Evolutionary conservation across 2,329 filamentous ascomycete species (phyloP), one percentile per base, ranked within the genome.

Genomic region (Penicillium brevicompactum): DNA sequence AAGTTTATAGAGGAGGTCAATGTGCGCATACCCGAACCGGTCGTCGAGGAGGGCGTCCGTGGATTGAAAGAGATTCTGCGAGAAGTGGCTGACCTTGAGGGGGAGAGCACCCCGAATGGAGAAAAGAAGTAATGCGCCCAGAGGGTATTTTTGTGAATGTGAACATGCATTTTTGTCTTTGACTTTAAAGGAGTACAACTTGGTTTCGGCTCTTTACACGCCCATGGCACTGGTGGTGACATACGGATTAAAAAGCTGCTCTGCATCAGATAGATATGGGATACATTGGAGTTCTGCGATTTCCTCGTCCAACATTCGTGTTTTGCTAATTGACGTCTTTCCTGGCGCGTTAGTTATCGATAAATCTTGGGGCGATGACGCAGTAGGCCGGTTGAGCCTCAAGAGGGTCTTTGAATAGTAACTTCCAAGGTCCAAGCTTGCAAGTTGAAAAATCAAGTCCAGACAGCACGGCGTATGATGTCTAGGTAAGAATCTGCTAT

Each of bases 41-140:
- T 80, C 5, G 76, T 84, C 24, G 73, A 76, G 30, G 78, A 79
- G 53, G 82, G 81, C 0, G 76, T 81, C 7, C 77, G 75, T 54
- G 77, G 78, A 16, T 71, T 86, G 38, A 79, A 78, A 65, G 79
- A 76, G 53, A 80, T 82, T 59, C 65, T 86, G 62, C 74, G 81
- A 53, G 76, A 77, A 59, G 76, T 83, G 22, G 78, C 80, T 44
- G 78, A 76, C 18, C 63, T 79, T 16, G 74, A 77, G 51, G 76
- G 75, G 44, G 77, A 77, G 37, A 58, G 56, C 40, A 49, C 52
- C 18, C 48, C 57, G 7, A 64, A 64, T 21, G 62, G 62, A 8
- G 61, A 65, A 40, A 65, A 63, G 54, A 65, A 65, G 38, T 64
- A 55, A 64, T 32, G 42, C 22, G 32, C 14, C 42, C 31, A 21